phyloP scores from a whole-genome alignment of 768 basidiomycete species.

The Suillus paluster region DNA sequence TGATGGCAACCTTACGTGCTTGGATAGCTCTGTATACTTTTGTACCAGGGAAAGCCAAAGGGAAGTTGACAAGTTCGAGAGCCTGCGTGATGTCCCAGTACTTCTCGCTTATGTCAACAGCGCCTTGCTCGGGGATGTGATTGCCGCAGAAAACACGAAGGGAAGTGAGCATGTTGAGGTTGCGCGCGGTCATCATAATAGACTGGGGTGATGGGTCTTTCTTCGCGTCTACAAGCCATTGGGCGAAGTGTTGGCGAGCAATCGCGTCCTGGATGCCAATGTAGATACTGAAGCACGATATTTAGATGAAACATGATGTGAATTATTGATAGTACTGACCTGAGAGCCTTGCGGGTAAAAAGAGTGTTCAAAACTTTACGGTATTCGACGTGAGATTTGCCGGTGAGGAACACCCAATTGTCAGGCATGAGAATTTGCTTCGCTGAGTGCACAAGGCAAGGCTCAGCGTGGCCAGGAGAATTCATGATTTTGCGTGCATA shows the following conservation, averaged over 20 bases:
- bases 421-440: conserved; percentile 83
- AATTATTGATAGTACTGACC: conserved; percentile 49
- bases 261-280: conserved; percentile 82
- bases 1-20: conserved; percentile 84
- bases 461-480: conserved; percentile 90
- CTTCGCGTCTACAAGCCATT: conserved; percentile 69
- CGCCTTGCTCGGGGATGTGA: conserved; percentile 83
- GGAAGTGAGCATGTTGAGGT: conserved; percentile 97
- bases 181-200: conserved; percentile 91
- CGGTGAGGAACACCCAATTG: conserved; percentile 98
- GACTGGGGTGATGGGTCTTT: conserved; percentile 52
- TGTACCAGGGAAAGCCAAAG: conserved; percentile 91
- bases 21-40: conserved; percentile 95
- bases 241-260: conserved; percentile 71
- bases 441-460: conserved; percentile 91
- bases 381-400: conserved; percentile 92
- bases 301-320: neutral
- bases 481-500: conserved; percentile 95
- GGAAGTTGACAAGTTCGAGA: conserved; percentile 98
- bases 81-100: conserved; percentile 97
- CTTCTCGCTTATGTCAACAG: conserved; percentile 83
- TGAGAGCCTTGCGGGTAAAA: conserved; percentile 93
- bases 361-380: conserved; percentile 88
- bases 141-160: conserved; percentile 93
- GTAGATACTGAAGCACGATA: conserved; percentile 63